Percentiles rank a stretch among this genome's conserved stretches.
phyloP scores from a whole-genome alignment of 257 asterid species.

The Hygrophila difformis region DNA sequence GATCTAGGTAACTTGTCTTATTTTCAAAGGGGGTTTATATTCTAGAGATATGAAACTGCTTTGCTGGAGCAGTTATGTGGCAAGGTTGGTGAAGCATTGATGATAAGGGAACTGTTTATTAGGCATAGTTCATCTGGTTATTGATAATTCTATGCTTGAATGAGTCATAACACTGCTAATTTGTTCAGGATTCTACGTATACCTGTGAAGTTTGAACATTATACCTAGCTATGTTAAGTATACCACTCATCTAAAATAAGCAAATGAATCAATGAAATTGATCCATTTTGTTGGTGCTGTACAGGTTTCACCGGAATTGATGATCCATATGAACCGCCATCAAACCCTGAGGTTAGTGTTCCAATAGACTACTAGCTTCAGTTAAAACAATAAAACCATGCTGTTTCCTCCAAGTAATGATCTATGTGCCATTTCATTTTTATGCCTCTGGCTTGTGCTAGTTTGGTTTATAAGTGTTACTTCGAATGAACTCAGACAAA shows the following conservation, averaged over 20 bases:
- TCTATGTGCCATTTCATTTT: not conserved
- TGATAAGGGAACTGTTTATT: too few relatives aligned
- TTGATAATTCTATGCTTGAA: too few relatives aligned
- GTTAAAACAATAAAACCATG: not conserved
- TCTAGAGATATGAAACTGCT: too few relatives aligned
- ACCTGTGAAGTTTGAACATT: too few relatives aligned
- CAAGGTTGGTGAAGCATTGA: not conserved
- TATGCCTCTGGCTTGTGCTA: too few relatives aligned
- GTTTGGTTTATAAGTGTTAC: too few relatives aligned
- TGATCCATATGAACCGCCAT: constrained; percentile 93
- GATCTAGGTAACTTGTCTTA: not conserved
- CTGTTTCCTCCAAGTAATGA: too few relatives aligned
- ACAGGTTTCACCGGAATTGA: constrained; percentile 96
- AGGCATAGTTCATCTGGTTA: too few relatives aligned
- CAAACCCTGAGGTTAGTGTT: constrained; percentile 61
- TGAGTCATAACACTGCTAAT: too few relatives aligned
- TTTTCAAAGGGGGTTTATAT: not conserved
- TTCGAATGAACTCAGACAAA: not conserved
- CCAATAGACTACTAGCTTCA: too few relatives aligned
- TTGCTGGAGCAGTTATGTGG: not conserved
- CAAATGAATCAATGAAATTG: not conserved
- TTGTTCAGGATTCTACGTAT: too few relatives aligned
- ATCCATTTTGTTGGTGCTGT: not conserved
- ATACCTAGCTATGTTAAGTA: not conserved
- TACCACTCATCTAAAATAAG: too few relatives aligned